Conservation (phyloP, 225 moss, liverwort and hornwort species). For the Anthoceros angustus region DNA sequence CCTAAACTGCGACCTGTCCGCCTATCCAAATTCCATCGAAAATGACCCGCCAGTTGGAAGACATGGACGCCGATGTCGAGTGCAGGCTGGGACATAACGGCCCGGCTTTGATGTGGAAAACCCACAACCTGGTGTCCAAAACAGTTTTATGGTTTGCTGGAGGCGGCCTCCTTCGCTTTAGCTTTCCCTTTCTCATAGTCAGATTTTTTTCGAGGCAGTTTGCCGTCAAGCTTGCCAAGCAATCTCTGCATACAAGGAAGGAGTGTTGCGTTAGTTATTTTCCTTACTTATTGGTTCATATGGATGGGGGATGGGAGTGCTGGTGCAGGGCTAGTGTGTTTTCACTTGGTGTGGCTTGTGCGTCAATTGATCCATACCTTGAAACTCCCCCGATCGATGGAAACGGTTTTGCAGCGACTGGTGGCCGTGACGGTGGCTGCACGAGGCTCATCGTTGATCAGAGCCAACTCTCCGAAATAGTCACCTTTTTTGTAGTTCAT, state of each 20-base stretch:
- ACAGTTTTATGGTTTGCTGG: not conserved
- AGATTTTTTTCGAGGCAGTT: not conserved
- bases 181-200: slow-evolving; percentile 4
- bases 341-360: too few species aligned
- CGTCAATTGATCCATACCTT: slow-evolving; percentile 29
- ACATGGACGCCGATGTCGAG: too few species aligned
- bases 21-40: too few species aligned
- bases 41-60: too few species aligned
- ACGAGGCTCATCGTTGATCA: slow-evolving; percentile 69
- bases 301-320: too few species aligned
- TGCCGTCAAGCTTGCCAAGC: not conserved
- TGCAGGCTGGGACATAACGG: too few species aligned
- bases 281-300: too few species aligned
- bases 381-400: slow-evolving; percentile 60
- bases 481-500: slow-evolving; percentile 75
- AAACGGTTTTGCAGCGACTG: slow-evolving; percentile 58
- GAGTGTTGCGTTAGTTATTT: too few species aligned
- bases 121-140: too few species aligned
- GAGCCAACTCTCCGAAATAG: slow-evolving; percentile 89
- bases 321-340: too few species aligned
- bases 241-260: not conserved
- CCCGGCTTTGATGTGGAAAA: too few species aligned
- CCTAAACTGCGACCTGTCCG: too few species aligned
- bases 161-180: not conserved
- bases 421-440: slow-evolving; percentile 56